Conservation (phyloP, 1,139 yeast species). For the Meyerozyma carpophila region DNA sequence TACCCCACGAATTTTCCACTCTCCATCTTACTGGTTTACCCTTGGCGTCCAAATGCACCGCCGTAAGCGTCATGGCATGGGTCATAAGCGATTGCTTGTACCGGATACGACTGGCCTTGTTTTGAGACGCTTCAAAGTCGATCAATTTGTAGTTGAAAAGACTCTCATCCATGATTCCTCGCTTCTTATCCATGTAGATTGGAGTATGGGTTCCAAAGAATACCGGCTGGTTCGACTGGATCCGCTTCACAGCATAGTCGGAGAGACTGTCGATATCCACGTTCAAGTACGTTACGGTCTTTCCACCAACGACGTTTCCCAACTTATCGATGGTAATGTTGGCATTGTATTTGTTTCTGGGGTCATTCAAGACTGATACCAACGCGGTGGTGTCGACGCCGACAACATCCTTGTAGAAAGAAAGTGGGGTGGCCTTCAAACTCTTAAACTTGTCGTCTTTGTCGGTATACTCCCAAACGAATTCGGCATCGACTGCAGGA, state of each 20-base stretch:
- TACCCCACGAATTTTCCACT: constrained; percentile 16
- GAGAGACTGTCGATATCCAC: constrained; percentile 10
- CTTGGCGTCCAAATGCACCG: constrained; percentile 12
- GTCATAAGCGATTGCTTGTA: constrained; percentile 47
- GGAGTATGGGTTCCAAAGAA: constrained; percentile 16
- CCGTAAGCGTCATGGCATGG: constrained; percentile 19
- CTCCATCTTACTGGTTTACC: constrained; percentile 14
- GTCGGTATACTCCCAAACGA: constrained; percentile 13
- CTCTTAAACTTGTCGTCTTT: constrained; percentile 9
- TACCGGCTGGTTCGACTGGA: constrained; percentile 11
- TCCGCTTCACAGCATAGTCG: constrained; percentile 11
- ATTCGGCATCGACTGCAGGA: constrained; percentile 8
- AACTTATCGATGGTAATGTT: constrained; percentile 13
- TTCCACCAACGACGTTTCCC: constrained; percentile 13
- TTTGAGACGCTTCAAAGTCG: constrained; percentile 9
- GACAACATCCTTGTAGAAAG: constrained; percentile 11
- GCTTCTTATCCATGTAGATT: constrained; percentile 14
- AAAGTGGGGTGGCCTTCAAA: constrained; percentile 10
- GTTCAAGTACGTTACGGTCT: constrained; percentile 12
- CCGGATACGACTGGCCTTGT: constrained; percentile 51
- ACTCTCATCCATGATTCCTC: constrained; percentile 14
- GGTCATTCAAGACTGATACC: constrained; percentile 9
- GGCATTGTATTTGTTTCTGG: constrained; percentile 9
- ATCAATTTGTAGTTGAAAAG: constrained; percentile 12
- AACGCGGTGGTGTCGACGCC: constrained; percentile 8